phyloP scores from a whole-genome alignment of 2,329 filamentous ascomycete genomes.

The Chaetomium globosum region DNA sequence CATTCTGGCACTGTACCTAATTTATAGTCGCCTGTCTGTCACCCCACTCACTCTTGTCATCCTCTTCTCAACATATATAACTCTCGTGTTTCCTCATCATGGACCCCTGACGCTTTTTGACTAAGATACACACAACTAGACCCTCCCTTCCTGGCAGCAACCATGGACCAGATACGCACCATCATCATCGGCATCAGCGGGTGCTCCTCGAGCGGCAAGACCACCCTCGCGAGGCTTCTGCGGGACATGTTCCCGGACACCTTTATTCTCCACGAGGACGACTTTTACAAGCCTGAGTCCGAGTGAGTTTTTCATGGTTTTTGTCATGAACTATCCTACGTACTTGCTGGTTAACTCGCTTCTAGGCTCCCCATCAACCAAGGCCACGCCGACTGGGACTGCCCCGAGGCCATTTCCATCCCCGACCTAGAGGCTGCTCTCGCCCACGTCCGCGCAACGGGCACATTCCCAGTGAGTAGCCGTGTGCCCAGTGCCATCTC shows the following conservation, averaged over 20 bases:
- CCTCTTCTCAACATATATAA: neutral
- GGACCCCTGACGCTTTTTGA: constrained; percentile 1
- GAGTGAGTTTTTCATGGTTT: constrained; percentile 53
- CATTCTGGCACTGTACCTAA: neutral
- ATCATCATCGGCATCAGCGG: constrained; percentile 82
- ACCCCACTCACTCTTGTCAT: neutral
- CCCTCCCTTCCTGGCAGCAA: neutral
- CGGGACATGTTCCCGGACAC: constrained; percentile 76
- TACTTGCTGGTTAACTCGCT: neutral
- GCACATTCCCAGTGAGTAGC: constrained; percentile 62
- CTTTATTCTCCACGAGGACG: constrained; percentile 91
- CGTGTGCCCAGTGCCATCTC: neutral
- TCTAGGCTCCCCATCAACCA: constrained; percentile 58
- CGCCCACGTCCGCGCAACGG: constrained; percentile 68
- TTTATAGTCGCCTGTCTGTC: neutral
- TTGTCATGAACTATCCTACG: neutral
- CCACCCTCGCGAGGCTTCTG: constrained; percentile 83
- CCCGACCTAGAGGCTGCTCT: constrained; percentile 68
- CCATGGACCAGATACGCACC: constrained; percentile 49
- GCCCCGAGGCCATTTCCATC: constrained; percentile 75
- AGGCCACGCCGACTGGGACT: constrained; percentile 87
- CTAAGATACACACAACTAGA: neutral
- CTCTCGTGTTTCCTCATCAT: neutral
- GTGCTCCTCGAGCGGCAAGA: constrained; percentile 92
- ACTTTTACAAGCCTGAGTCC: constrained; percentile 85